These are phyloP conservation scores for Gliomastix tumulicola DNA, from an alignment of 2,329 filamentous ascomycete genomes.

Conservation along the genomic window DNA sequence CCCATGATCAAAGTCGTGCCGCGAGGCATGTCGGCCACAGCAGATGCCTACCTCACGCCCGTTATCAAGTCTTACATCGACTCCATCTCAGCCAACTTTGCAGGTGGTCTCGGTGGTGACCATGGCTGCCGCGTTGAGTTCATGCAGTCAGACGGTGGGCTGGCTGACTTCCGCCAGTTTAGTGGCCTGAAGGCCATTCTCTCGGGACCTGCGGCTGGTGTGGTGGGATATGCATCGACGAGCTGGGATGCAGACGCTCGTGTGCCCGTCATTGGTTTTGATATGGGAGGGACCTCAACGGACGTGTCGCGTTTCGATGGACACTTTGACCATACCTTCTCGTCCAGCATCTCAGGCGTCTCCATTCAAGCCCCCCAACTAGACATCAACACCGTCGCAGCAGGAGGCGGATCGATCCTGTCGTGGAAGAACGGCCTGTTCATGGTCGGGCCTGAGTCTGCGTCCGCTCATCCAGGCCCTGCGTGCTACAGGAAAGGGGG, in stretches of 20 bases:
- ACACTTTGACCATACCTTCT: constrained; percentile 45
- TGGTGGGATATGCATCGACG: constrained; percentile 69
- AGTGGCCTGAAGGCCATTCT: constrained; percentile 57
- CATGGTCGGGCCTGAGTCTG: constrained; percentile 65
- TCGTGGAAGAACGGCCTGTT: constrained; percentile 69
- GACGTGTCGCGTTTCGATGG: constrained; percentile 63
- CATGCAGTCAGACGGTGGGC: constrained; percentile 5
- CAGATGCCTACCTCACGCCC: constrained; percentile 34
- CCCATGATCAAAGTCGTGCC: constrained; percentile 36
- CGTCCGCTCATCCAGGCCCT: constrained; percentile 63
- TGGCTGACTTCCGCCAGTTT: constrained; percentile 6
- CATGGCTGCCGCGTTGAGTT: constrained; percentile 1
- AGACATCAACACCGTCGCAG: constrained; percentile 76
- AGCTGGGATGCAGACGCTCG: constrained; percentile 62
- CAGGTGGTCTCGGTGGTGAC: not conserved
- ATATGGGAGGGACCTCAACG: constrained; percentile 66
- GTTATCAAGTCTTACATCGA: constrained; percentile 31
- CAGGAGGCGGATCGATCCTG: constrained; percentile 64
- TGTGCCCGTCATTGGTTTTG: constrained; percentile 69
- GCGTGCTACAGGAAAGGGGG: constrained; percentile 68
- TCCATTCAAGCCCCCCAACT: constrained; percentile 74
- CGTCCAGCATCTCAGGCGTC: constrained; percentile 71
- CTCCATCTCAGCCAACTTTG: constrained; percentile 1
- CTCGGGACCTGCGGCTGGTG: constrained; percentile 69
- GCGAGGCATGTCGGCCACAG: constrained; percentile 30